phyloP scores from a whole-genome alignment of 495 filamentous ascomycete species.

The Cenococcum geophilum region DNA sequence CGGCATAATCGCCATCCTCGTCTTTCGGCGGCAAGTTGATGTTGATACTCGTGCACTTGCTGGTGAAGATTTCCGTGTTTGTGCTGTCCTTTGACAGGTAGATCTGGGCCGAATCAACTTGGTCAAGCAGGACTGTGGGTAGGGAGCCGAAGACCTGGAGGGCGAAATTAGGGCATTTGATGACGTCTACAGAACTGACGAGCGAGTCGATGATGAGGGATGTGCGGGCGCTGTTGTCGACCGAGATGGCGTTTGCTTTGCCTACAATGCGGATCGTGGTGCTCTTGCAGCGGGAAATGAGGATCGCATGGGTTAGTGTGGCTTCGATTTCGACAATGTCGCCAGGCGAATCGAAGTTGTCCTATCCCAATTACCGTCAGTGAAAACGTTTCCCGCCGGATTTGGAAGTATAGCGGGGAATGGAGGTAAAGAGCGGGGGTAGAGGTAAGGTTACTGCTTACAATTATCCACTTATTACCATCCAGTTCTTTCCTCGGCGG shows the following conservation, averaged over 20 bases:
- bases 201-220: slow-evolving; percentile 84
- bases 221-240: slow-evolving; percentile 81
- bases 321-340: slow-evolving; percentile 66
- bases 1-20: slow-evolving; percentile 69
- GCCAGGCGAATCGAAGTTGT: slow-evolving; percentile 80
- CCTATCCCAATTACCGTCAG: slow-evolving; percentile 43
- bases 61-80: slow-evolving; percentile 74
- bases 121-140: slow-evolving; percentile 83
- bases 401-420: background rate
- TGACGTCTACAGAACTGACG: slow-evolving; percentile 84
- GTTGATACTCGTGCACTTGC: slow-evolving; percentile 79
- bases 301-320: slow-evolving; percentile 76
- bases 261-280: slow-evolving; percentile 81
- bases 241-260: slow-evolving; percentile 90
- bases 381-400: background rate
- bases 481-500: slow-evolving; percentile 86
- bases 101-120: slow-evolving; percentile 82
- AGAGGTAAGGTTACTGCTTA: slow-evolving; percentile 34
- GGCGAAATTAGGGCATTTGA: slow-evolving; percentile 89
- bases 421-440: background rate
- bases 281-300: slow-evolving; percentile 85
- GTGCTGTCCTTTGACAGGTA: slow-evolving; percentile 76
- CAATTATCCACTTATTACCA: slow-evolving; percentile 90
- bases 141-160: slow-evolving; percentile 77
- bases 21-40: slow-evolving; percentile 70